These are phyloP conservation scores for Coemansia asiatica DNA, from an alignment of 192 early-diverging fungal species.

Conservation along the genomic window DNA sequence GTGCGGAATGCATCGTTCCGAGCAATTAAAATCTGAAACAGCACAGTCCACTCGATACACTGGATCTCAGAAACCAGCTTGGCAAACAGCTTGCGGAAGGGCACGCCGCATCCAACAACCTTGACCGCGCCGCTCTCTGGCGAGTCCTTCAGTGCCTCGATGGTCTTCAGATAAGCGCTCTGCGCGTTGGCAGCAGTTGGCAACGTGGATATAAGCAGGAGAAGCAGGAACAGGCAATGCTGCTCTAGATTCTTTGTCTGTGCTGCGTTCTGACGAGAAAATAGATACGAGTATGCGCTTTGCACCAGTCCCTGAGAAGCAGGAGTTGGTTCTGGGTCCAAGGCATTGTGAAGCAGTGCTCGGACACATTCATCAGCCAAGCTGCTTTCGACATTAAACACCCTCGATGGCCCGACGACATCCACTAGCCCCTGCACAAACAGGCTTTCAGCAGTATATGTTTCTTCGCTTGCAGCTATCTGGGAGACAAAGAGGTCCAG, in stretches of 20 bases:
- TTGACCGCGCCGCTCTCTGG: conserved; percentile 19
- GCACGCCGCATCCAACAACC: conserved; percentile 12
- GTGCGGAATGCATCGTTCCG: conserved; percentile 45
- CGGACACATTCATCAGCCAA: conserved; percentile 31
- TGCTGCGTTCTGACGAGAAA: conserved; percentile 26
- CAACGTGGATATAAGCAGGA: conserved; percentile 36
- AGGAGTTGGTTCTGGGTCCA: conserved; percentile 22
- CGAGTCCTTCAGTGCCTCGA: conserved; percentile 19
- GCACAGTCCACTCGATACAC: conserved; percentile 30
- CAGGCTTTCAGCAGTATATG: background rate
- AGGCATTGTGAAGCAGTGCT: conserved; percentile 26
- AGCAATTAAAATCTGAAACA: conserved; percentile 36
- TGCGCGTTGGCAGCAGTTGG: background rate
- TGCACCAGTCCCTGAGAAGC: conserved; percentile 36
- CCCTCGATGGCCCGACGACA: conserved; percentile 28
- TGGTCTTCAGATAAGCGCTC: conserved; percentile 33
- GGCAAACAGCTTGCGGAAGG: conserved; percentile 45
- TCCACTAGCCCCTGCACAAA: conserved; percentile 29
- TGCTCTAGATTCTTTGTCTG: conserved; percentile 36
- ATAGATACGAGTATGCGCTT: conserved; percentile 52
- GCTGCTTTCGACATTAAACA: conserved; percentile 37
- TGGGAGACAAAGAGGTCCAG: conserved; percentile 35
- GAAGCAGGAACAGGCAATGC: conserved; percentile 31
- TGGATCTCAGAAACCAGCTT: conserved; percentile 25
- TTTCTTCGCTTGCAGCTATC: background rate